Percentiles rank a stretch among this genome's conserved stretches.
Conservation (phyloP, 768 basidiomycete genomes). For the Agrocybe chaxingu region DNA sequence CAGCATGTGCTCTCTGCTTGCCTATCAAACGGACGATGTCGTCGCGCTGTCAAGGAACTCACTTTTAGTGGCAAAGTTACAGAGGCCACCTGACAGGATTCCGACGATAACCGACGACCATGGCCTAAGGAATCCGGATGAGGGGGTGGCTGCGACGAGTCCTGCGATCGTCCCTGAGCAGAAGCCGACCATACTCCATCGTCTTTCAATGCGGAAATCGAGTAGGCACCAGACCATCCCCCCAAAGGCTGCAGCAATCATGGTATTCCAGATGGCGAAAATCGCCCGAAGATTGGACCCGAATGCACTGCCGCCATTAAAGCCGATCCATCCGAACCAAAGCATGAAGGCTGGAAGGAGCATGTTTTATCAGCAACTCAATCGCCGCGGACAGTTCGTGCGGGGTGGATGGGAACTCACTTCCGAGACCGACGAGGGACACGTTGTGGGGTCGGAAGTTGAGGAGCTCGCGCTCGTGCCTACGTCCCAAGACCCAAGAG, state of each 20-base stretch:
- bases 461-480: slow-evolving; percentile 65
- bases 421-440: slow-evolving; percentile 78
- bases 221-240: slow-evolving; percentile 82
- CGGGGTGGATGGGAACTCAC: slow-evolving; percentile 23
- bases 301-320: slow-evolving; percentile 88
- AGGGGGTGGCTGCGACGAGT: slow-evolving; percentile 85
- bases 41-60: slow-evolving; percentile 21
- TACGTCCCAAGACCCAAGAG: slow-evolving; percentile 82
- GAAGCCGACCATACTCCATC: slow-evolving; percentile 89
- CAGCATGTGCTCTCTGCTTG: no score
- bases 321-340: slow-evolving; percentile 88
- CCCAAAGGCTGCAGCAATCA: slow-evolving; percentile 79
- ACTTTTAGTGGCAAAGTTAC: slow-evolving; percentile 86
- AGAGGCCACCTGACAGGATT: slow-evolving; percentile 62
- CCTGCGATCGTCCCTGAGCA: slow-evolving; percentile 92
- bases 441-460: slow-evolving; percentile 91
- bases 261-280: slow-evolving; percentile 85
- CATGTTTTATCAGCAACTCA: slow-evolving; percentile 1
- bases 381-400: background rate
- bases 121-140: slow-evolving; percentile 75
- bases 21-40: no score
- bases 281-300: slow-evolving; percentile 86
- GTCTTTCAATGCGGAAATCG: slow-evolving; percentile 76
- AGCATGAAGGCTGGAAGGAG: slow-evolving; percentile 56
- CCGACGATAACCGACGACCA: slow-evolving; percentile 81